Evolutionary conservation across 257 asterid species (phyloP), one percentile per base, ranked within the genome.

Genomic region (Avicennia marina): DNA sequence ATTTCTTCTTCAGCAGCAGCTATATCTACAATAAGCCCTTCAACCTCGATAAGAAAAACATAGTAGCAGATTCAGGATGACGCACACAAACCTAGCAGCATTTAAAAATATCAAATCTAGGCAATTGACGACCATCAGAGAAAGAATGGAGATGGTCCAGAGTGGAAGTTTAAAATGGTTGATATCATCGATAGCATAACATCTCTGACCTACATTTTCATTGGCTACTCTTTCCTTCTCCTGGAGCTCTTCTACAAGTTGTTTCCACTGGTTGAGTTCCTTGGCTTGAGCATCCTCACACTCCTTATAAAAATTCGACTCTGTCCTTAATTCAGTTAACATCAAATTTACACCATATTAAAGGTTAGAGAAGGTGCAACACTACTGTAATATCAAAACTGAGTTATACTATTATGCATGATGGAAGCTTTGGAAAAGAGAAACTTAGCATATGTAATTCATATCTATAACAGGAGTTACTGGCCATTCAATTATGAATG

Each of bases 1-100:
- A 91, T 91, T 80, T 88, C 98, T 88, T 88, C 98, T 75, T 88
- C 95, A 48, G 98, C 88, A 45, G 84, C 83, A 69, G 95, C 65
- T 61, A 88, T 68, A 66, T 88, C 98, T 77, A 85, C 75, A 95
- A 90, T 79, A 78, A 90, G 98, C 66, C 95, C 98, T 81, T 90
- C 98, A 74, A 90, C 80, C 98, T 90, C 56, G 41, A 51, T 47
- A 44, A 64, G 62, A 54, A 51, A 33, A 45, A n/a, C 34, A 12
- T 41, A 53, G 41, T 33, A 32, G 39, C 20, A 21, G 21, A 48
- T 58, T 44, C 16, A 58, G 27, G 38, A 67, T 53, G 53, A 52
- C 31, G 29, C 40, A n/a, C n/a, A n/a, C n/a, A n/a, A n/a, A n/a
- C n/a, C n/a, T n/a, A n/a, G n/a, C n/a, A n/a, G n/a, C n/a, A n/a